Evolutionary conservation across 768 basidiomycete species (phyloP).

Genomic region (Crepidotus variabilis): DNA sequence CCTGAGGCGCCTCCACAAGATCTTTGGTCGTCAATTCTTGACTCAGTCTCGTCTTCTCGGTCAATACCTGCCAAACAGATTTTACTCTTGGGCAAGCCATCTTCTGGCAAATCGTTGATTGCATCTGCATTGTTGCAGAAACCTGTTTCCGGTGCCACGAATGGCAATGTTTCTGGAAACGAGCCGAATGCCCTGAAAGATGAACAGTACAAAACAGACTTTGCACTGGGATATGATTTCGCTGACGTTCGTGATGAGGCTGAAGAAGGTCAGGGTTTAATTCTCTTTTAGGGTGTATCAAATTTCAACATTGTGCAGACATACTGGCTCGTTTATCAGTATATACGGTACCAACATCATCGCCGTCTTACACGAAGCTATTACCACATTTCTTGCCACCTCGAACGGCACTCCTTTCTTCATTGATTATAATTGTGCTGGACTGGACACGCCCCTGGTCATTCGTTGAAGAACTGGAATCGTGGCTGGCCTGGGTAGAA

Average conservation of each 20-base stretch:
- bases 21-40: slow-evolving; percentile 90
- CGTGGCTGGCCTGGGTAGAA: slow-evolving; percentile 87
- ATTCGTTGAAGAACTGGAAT: slow-evolving; percentile 79
- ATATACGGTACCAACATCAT: slow-evolving; percentile 83
- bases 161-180: neutral
- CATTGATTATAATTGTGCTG: slow-evolving; percentile 77
- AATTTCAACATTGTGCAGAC: slow-evolving; percentile 43
- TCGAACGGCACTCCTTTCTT: slow-evolving; percentile 59
- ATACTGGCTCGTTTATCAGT: slow-evolving; percentile 86
- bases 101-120: slow-evolving; percentile 75
- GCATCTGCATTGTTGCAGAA: slow-evolving; percentile 72
- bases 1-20: slow-evolving; percentile 76
- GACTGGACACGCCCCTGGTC: slow-evolving; percentile 97
- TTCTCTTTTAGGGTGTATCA: neutral
- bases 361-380: slow-evolving; percentile 65
- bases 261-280: slow-evolving; percentile 72
- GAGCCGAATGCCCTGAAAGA: slow-evolving; percentile 47
- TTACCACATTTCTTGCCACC: slow-evolving; percentile 81
- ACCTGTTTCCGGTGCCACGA: slow-evolving; percentile 25
- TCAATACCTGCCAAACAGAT: slow-evolving; percentile 86
- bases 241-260: slow-evolving; percentile 87
- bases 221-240: slow-evolving; percentile 92
- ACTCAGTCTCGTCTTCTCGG: slow-evolving; percentile 78
- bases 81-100: slow-evolving; percentile 76
- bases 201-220: slow-evolving; percentile 55